Percentiles rank a stretch among this genome's conserved stretches.
phyloP scores from a whole-genome alignment of 441 rosid genomes.

The Erysimum cheiri region DNA sequence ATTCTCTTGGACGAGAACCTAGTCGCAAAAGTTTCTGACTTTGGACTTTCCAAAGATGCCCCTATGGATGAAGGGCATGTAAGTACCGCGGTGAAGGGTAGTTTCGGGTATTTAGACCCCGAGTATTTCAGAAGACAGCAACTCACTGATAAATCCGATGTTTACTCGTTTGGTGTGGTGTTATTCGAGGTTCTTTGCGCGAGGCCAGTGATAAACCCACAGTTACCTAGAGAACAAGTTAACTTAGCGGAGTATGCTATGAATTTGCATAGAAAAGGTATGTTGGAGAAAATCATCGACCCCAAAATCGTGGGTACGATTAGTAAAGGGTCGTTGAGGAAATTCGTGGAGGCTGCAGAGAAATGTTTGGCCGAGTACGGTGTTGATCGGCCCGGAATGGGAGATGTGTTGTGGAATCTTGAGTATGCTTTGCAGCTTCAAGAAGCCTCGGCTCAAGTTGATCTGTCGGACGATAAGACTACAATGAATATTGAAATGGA shows the following conservation, averaged over 20 bases:
- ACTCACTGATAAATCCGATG: conserved; percentile 69
- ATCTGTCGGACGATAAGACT: conserved; percentile 52
- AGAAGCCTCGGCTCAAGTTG: conserved; percentile 51
- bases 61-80: conserved; percentile 64
- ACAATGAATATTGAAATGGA: conserved; percentile 38
- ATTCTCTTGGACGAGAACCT: conserved; percentile 68
- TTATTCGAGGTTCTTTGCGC: conserved; percentile 68
- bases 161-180: conserved; percentile 72
- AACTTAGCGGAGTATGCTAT: conserved; percentile 71
- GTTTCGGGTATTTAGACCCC: conserved; percentile 70
- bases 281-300: conserved; percentile 59
- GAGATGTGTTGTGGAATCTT: conserved; percentile 71
- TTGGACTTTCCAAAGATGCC: conserved; percentile 66
- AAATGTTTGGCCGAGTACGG: conserved; percentile 75
- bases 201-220: conserved; percentile 61
- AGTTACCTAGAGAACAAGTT: conserved; percentile 61
- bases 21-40: conserved; percentile 64
- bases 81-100: conserved; percentile 73
- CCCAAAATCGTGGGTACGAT: conserved; percentile 53
- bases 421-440: conserved; percentile 70
- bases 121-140: conserved; percentile 72
- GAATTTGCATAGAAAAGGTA: conserved; percentile 60
- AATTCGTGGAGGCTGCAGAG: conserved; percentile 66
- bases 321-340: conserved; percentile 52
- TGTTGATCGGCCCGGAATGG: conserved; percentile 68